Evolutionary conservation across 495 filamentous ascomycete species (phyloP).

Genomic region (Neurospora sp.): DNA sequence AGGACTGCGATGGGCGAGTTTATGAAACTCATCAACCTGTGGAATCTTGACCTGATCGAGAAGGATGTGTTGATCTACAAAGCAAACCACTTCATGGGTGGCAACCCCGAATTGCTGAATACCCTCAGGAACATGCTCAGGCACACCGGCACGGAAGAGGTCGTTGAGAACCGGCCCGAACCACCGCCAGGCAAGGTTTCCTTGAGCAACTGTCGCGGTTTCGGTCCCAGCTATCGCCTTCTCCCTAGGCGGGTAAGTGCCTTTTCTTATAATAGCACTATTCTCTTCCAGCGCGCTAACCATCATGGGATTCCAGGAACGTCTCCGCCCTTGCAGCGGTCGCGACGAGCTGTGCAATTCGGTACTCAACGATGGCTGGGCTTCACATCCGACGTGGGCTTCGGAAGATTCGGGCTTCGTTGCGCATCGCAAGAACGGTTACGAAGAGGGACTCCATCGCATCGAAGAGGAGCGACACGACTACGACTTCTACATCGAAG

Average conservation of each 20-base stretch:
- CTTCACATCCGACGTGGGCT: constrained; percentile 97
- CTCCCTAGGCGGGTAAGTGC: constrained; percentile 66
- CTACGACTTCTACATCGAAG: constrained; percentile 97
- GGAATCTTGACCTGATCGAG: constrained; percentile 81
- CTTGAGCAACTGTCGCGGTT: constrained; percentile 82
- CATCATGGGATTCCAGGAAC: constrained; percentile 40
- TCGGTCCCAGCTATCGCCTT: constrained; percentile 89
- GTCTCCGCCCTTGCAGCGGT: constrained; percentile 78
- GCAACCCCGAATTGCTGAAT: constrained; percentile 74
- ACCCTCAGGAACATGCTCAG: constrained; percentile 74
- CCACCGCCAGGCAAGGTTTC: constrained; percentile 67
- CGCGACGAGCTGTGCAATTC: constrained; percentile 85
- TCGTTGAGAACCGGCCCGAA: constrained; percentile 68
- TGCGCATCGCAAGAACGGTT: constrained; percentile 90
- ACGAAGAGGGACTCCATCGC: constrained; percentile 84
- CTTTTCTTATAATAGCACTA: background rate
- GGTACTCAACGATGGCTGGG: constrained; percentile 97
- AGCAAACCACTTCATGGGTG: constrained; percentile 75
- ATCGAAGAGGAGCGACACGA: constrained; percentile 98
- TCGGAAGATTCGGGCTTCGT: constrained; percentile 98
- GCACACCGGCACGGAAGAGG: constrained; percentile 59
- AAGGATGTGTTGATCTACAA: constrained; percentile 69
- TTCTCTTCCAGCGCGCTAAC: background rate
- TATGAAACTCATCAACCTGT: constrained; percentile 89
- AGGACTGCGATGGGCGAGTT: constrained; percentile 89